Conservation (phyloP, 2,329 filamentous ascomycete genomes). For the Gremmenia infestans region DNA sequence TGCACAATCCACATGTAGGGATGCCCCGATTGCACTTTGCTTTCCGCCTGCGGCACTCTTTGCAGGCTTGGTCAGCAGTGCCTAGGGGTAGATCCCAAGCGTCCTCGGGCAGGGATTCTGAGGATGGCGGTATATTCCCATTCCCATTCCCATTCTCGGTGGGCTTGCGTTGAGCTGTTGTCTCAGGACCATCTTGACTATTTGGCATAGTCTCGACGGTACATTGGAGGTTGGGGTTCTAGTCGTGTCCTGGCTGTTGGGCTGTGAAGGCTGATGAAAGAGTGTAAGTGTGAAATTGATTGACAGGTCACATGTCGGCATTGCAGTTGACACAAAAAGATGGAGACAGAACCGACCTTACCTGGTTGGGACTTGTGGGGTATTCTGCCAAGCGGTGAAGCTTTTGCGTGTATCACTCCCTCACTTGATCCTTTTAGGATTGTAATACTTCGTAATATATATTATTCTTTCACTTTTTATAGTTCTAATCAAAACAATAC, state of each 20-base stretch:
- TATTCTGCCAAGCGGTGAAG: not conserved
- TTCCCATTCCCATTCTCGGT: not conserved
- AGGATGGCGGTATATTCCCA: too few species aligned
- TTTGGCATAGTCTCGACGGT: constrained; percentile 5
- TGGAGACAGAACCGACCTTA: not conserved
- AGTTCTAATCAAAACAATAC: too few species aligned
- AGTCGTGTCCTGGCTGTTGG: not conserved
- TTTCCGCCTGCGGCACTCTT: constrained; percentile 2
- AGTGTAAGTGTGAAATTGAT: not conserved
- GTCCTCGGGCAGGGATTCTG: not conserved
- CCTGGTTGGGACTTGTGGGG: not conserved
- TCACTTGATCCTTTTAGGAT: too few species aligned
- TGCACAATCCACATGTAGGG: constrained; percentile 2
- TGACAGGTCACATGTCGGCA: not conserved
- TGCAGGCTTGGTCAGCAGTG: constrained; percentile 2
- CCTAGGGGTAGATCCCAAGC: constrained; percentile 1
- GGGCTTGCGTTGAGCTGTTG: not conserved
- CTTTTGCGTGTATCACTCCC: too few species aligned
- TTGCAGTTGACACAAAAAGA: not conserved
- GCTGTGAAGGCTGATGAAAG: not conserved
- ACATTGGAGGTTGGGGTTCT: not conserved
- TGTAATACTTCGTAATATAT: not conserved
- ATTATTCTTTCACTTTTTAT: not conserved
- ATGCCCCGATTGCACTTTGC: constrained; percentile 4
- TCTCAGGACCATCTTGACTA: constrained; percentile 2